Percentiles rank a stretch among this genome's conserved stretches.
Evolutionary conservation across 495 filamentous ascomycete species (phyloP).

Genomic region (Chaetomium tenue): DNA sequence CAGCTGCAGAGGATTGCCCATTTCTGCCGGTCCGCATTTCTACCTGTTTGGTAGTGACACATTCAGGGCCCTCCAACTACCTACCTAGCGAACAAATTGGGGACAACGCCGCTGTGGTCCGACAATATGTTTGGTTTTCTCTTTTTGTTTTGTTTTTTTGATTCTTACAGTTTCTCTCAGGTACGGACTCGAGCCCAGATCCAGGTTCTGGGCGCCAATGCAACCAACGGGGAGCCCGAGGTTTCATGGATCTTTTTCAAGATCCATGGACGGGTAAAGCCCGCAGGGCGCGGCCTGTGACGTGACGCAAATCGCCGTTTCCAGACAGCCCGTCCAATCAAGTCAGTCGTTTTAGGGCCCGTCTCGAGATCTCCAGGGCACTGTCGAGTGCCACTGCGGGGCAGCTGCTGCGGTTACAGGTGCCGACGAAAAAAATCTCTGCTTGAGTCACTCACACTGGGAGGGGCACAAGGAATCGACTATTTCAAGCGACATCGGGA

Average conservation of each 20-base stretch:
- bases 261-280: slow-evolving; percentile 15
- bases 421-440: slow-evolving; percentile 34
- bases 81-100: neutral
- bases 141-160: neutral
- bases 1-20: neutral
- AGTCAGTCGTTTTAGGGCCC: slow-evolving; percentile 11
- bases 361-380: slow-evolving; percentile 15
- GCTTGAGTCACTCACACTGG: slow-evolving; percentile 35
- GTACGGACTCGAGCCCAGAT: neutral
- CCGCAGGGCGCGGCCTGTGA: slow-evolving; percentile 18
- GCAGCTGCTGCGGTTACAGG: slow-evolving; percentile 21
- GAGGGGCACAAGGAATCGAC: slow-evolving; percentile 22
- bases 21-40: neutral
- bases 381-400: slow-evolving; percentile 38
- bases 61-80: neutral
- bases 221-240: neutral
- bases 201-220: neutral
- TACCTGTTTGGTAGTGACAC: too few species aligned
- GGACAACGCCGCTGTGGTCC: neutral
- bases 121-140: neutral
- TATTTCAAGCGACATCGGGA: slow-evolving; percentile 42
- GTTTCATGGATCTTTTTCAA: neutral
- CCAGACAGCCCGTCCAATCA: slow-evolving; percentile 28
- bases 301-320: slow-evolving; percentile 23
- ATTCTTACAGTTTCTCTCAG: too few species aligned